These are phyloP conservation scores for Agrocybe praecox DNA, from an alignment of 768 basidiomycete genomes.

Conservation along the genomic window DNA sequence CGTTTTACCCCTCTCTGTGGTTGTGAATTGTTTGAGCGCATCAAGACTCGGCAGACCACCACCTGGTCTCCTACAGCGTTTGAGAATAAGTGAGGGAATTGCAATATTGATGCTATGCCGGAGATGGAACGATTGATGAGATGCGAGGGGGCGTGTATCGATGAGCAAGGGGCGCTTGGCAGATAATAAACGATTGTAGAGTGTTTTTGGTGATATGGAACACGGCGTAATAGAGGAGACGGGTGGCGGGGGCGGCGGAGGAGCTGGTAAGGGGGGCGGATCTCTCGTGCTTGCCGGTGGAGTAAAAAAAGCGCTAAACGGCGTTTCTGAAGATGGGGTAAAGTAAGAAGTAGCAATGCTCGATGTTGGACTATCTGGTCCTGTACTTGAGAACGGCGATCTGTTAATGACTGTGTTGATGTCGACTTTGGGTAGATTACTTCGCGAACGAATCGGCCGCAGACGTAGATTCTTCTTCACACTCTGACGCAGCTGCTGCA, in stretches of 20 bases:
- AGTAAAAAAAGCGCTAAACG: conserved; percentile 22
- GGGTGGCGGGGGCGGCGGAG: conserved; percentile 17
- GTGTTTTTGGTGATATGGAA: conserved; percentile 47
- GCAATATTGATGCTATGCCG: conserved; percentile 78
- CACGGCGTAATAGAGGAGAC: conserved; percentile 25
- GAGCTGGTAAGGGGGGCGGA: conserved; percentile 14
- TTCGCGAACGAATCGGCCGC: conserved; percentile 70
- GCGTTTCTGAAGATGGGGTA: conserved; percentile 38
- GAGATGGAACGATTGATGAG: conserved; percentile 68
- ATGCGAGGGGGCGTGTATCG: conserved; percentile 76
- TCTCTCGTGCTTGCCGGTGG: conserved; percentile 18
- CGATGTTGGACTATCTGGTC: conserved; percentile 43
- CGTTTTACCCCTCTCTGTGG: conserved; percentile 71
- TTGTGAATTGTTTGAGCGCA: conserved; percentile 78
- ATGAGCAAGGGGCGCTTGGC: conserved; percentile 66
- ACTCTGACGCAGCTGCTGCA: conserved; percentile 69
- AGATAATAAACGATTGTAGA: conserved; percentile 52
- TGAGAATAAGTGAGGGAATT: conserved; percentile 89
- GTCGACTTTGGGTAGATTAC: conserved; percentile 49
- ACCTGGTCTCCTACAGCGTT: conserved; percentile 75
- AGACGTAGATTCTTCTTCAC: conserved; percentile 80
- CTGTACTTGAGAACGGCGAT: conserved; percentile 15
- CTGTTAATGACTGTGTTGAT: conserved; percentile 29
- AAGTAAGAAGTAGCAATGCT: conserved; percentile 45
- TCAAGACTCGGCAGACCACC: conserved; percentile 68